phyloP scores from a whole-genome alignment of 2,329 filamentous ascomycete genomes.

The Onygenales sp. region DNA sequence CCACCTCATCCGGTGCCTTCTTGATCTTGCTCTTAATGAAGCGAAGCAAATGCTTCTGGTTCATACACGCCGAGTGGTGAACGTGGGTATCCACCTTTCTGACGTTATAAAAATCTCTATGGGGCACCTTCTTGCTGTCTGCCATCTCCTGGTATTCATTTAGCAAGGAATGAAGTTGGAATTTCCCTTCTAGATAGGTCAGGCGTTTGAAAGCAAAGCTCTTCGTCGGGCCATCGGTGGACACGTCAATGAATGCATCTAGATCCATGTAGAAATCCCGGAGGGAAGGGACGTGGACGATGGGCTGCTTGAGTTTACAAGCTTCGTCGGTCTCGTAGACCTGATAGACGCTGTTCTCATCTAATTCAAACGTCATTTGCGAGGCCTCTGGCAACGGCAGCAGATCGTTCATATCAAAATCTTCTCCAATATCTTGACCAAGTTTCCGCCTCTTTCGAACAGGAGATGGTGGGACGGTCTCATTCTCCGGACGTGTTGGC shows the following conservation, averaged over 20 bases:
- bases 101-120: constrained; percentile 98
- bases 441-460: constrained; percentile 63
- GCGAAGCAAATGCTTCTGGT: constrained; percentile 93
- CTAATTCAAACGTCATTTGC: constrained; percentile 67
- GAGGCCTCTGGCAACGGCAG: constrained; percentile 62
- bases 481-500: constrained; percentile 21
- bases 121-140: constrained; percentile 93
- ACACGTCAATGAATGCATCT: constrained; percentile 76
- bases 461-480: constrained; percentile 31
- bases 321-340: constrained; percentile 67
- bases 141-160: constrained; percentile 98
- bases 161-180: constrained; percentile 83
- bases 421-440: constrained; percentile 81
- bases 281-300: constrained; percentile 79
- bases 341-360: constrained; percentile 81
- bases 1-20: constrained; percentile 88
- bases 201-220: constrained; percentile 92
- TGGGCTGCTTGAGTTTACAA: constrained; percentile 54
- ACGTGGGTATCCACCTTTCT: constrained; percentile 98
- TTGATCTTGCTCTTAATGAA: constrained; percentile 99
- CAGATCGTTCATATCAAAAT: constrained; percentile 75
- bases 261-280: constrained; percentile 94
- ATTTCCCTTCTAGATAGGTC: constrained; percentile 94
- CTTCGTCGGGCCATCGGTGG: constrained; percentile 90
- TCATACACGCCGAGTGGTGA: constrained; percentile 98